Conservation (phyloP, 2,329 filamentous ascomycete genomes). For the Periconia digitata region DNA sequence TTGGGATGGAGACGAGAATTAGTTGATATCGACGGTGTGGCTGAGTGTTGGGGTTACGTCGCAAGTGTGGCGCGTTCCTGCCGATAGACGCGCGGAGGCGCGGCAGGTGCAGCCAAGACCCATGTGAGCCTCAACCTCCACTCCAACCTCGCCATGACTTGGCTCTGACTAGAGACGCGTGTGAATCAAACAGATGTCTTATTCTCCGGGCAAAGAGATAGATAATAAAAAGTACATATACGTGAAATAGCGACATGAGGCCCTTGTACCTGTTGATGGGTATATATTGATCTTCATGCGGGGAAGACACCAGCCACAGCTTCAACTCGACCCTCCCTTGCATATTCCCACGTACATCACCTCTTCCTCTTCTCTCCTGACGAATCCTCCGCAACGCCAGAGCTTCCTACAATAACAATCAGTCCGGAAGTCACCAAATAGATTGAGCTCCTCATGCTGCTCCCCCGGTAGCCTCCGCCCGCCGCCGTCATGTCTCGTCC, state of each 20-base stretch:
- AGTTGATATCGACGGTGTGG: background rate
- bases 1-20: background rate
- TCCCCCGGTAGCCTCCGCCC: constrained; percentile 11
- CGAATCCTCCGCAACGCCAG: too few relatives aligned
- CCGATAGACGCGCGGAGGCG: too few relatives aligned
- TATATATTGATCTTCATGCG: background rate
- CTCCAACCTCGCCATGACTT: too few relatives aligned
- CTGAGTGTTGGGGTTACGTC: background rate
- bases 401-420: background rate
- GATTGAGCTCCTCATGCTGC: constrained; percentile 4
- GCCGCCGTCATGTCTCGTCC: constrained; percentile 36
- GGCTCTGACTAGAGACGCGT: too few relatives aligned
- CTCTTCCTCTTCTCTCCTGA: too few relatives aligned
- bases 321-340: constrained; percentile 2
- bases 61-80: background rate
- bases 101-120: too few relatives aligned
- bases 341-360: constrained; percentile 1
- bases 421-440: too few relatives aligned
- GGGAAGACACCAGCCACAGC: background rate
- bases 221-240: background rate
- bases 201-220: too few relatives aligned
- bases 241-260: background rate
- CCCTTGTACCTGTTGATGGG: too few relatives aligned
- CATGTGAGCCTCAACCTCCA: too few relatives aligned
- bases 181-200: too few relatives aligned